Evolutionary conservation across 2,329 filamentous ascomycete genomes (phyloP).

Genomic region (Epichloe hybrida): DNA sequence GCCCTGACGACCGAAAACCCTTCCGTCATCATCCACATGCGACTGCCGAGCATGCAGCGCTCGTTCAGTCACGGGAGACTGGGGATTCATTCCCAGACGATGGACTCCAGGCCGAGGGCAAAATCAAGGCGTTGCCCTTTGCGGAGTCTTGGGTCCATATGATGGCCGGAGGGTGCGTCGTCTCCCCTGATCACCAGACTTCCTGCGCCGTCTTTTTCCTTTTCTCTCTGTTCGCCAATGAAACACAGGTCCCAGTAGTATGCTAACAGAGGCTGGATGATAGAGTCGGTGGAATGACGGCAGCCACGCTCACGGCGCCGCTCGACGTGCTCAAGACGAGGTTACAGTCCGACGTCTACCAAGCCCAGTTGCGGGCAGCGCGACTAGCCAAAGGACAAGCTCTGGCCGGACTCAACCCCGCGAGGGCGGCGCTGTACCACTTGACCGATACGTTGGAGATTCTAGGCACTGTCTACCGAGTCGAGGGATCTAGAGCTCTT

Average conservation of each 20-base stretch:
- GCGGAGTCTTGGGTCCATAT: conserved; percentile 85
- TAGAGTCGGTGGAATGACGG: conserved; percentile 80
- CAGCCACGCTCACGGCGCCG: conserved; percentile 82
- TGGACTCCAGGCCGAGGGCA: conserved; percentile 15
- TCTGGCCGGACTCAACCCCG: conserved; percentile 39
- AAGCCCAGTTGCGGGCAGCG: conserved; percentile 60
- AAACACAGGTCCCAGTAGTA: not conserved
- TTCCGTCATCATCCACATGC: conserved; percentile 16
- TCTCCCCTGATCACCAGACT: conserved; percentile 8
- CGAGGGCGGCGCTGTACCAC: conserved; percentile 57
- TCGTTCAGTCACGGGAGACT: conserved; percentile 48
- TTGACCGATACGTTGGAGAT: conserved; percentile 80
- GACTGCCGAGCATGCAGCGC: conserved; percentile 22
- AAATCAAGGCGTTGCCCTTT: conserved; percentile 33
- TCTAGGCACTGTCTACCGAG: conserved; percentile 61
- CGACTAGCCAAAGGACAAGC: conserved; percentile 45
- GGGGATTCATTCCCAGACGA: conserved; percentile 40
- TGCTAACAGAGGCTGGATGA: conserved; percentile 8
- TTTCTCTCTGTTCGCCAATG: not conserved
- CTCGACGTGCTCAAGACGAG: conserved; percentile 90
- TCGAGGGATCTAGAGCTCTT: conserved; percentile 73
- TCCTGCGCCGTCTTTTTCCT: not conserved
- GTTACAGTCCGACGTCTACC: conserved; percentile 89
- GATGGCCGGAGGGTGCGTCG: conserved; percentile 72
- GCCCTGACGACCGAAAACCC: conserved; percentile 17